Evolutionary conservation across 768 basidiomycete species (phyloP).

Genomic region (Boletus rubescentipes): DNA sequence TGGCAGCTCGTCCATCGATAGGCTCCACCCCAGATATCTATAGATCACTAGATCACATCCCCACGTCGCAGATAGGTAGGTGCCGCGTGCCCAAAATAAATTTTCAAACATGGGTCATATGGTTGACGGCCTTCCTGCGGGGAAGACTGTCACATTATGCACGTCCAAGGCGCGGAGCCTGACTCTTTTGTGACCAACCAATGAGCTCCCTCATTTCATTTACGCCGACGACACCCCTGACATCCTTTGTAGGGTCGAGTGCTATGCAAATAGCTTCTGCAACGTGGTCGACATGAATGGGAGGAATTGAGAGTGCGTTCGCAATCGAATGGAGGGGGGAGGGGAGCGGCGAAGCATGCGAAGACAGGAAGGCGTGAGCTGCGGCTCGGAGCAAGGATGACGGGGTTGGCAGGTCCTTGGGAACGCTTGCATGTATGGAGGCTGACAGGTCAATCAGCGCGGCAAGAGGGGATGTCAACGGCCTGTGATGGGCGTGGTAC

Average conservation of each 20-base stretch:
- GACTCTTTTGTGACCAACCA: constrained; percentile 53
- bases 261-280: constrained; percentile 77
- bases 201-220: constrained; percentile 71
- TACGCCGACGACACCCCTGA: constrained; percentile 70
- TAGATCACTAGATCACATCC: constrained; percentile 14
- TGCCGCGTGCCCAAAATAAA: constrained; percentile 16
- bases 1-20: constrained; percentile 6
- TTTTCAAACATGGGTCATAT: constrained; percentile 9
- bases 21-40: constrained; percentile 4
- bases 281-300: constrained; percentile 95
- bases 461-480: constrained; percentile 84
- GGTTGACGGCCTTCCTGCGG: constrained; percentile 5
- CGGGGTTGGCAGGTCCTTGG: constrained; percentile 60
- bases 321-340: constrained; percentile 67
- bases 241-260: constrained; percentile 47
- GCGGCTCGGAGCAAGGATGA: constrained; percentile 58
- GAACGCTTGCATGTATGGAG: constrained; percentile 59
- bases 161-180: constrained; percentile 15
- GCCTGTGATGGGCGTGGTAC: constrained; percentile 92
- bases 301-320: constrained; percentile 78
- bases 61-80: constrained; percentile 24
- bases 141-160: constrained; percentile 13
- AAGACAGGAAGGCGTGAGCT: constrained; percentile 38
- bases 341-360: constrained; percentile 32
- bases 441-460: constrained; percentile 81